Percentiles rank a stretch among this genome's conserved stretches.
These are phyloP conservation scores for Parsonsia alboflavescens DNA, from an alignment of 257 asterid genomes.

Conservation along the genomic window DNA sequence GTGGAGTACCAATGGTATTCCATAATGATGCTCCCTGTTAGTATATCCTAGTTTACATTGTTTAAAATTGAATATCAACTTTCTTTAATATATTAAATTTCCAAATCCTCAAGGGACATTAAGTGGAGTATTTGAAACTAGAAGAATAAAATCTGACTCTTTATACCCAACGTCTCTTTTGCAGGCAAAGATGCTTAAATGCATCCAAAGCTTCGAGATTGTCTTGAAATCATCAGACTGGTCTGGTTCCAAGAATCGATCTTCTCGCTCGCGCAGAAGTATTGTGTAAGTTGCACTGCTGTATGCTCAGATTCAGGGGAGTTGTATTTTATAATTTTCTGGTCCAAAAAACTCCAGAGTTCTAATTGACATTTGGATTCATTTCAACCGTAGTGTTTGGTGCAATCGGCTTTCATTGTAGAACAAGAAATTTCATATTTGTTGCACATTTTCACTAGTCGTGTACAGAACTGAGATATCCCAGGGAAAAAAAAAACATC, in stretches of 20 bases:
- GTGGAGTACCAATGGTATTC: neutral
- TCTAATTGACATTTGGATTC: neutral
- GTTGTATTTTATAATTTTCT: neutral
- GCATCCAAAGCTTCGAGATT: conserved; percentile 51
- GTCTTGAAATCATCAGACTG: conserved; percentile 48
- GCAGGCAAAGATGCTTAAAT: conserved; percentile 49
- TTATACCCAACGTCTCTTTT: neutral
- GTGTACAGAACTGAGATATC: neutral
- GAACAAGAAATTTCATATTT: no score
- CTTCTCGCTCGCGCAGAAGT: conserved; percentile 38
- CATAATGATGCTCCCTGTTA: no score
- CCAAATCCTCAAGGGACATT: no score
- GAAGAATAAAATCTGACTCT: no score
- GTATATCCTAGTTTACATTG: no score
- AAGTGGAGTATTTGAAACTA: no score
- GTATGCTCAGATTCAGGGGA: neutral
- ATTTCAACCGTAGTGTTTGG: neutral
- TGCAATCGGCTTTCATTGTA: neutral
- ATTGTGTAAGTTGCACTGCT: conserved; percentile 1
- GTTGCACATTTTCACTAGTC: neutral
- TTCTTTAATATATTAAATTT: no score
- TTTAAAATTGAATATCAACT: no score
- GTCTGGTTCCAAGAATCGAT: conserved; percentile 30
- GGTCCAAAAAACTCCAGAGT: neutral
- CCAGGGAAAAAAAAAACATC: neutral